phyloP scores from a whole-genome alignment of 2,329 filamentous ascomycete genomes.

The Aspergillus sp. region DNA sequence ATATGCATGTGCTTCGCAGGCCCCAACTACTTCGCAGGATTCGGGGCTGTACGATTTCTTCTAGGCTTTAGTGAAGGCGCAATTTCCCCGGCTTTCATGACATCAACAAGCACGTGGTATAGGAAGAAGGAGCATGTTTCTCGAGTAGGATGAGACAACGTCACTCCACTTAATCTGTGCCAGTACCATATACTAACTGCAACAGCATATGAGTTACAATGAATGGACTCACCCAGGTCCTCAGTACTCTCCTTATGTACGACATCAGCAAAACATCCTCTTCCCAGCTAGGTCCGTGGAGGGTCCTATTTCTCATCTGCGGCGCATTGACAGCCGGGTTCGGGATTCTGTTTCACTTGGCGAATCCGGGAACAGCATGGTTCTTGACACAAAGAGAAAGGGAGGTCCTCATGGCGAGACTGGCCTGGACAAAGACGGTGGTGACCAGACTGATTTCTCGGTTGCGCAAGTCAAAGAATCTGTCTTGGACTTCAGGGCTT shows the following conservation, averaged over 20 bases:
- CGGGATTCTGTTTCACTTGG: conserved; percentile 37
- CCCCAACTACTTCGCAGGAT: neutral
- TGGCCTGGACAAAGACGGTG: conserved; percentile 35
- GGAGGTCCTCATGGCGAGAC: conserved; percentile 33
- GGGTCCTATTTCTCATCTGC: conserved; percentile 42
- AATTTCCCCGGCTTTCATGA: conserved; percentile 38
- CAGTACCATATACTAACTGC: neutral
- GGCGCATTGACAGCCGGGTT: conserved; percentile 37
- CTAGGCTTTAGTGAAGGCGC: conserved; percentile 38
- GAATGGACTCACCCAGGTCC: conserved; percentile 4
- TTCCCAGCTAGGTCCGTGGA: conserved; percentile 34
- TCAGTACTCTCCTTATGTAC: conserved; percentile 5
- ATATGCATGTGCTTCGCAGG: neutral
- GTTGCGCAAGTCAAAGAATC: conserved; percentile 40
- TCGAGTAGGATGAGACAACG: conserved; percentile 14
- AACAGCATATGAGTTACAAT: conserved; percentile 1
- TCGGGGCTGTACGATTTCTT: conserved; percentile 25
- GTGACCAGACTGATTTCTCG: conserved; percentile 42
- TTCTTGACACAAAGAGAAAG: conserved; percentile 40
- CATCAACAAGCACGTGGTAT: conserved; percentile 36
- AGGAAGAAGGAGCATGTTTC: conserved; percentile 25
- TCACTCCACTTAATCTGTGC: neutral
- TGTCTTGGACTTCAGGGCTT: conserved; percentile 39
- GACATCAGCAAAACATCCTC: neutral
- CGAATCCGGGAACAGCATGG: conserved; percentile 40